These are phyloP conservation scores for Yarrowia sp. DNA, from an alignment of 805 yeast genomes.

Conservation along the genomic window DNA sequence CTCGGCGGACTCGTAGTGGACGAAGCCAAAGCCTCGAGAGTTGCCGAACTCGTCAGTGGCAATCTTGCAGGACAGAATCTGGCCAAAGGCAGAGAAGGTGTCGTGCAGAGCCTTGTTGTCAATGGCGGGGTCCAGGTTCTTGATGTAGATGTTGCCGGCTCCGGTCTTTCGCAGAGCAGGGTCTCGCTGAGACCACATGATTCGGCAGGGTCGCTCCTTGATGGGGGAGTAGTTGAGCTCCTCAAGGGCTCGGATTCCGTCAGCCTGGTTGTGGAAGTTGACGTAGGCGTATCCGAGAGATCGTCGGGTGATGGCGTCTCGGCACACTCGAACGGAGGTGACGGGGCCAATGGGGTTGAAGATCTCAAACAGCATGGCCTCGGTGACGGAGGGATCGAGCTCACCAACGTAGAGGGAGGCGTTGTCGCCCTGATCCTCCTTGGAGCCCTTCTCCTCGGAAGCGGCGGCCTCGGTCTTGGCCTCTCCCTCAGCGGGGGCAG, in stretches of 20 bases:
- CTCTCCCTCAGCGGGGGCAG: conserved; percentile 61
- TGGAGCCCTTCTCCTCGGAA: conserved; percentile 40
- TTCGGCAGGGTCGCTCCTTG: conserved; percentile 97
- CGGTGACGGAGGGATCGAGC: conserved; percentile 89
- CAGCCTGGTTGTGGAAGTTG: conserved; percentile 86
- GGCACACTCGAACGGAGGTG: conserved; percentile 96
- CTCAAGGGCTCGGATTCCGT: conserved; percentile 93
- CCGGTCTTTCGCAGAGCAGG: conserved; percentile 94
- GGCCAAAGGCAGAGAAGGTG: conserved; percentile 96
- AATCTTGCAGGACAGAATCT: conserved; percentile 94
- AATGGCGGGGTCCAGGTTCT: conserved; percentile 97
- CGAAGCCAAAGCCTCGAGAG: conserved; percentile 97
- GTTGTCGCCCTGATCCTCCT: conserved; percentile 51
- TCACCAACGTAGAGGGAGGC: conserved; percentile 98
- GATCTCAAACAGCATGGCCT: conserved; percentile 91
- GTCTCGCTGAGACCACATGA: conserved; percentile 99
- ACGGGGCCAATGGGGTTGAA: conserved; percentile 96
- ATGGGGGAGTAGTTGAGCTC: conserved; percentile 92
- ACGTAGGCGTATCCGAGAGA: conserved; percentile 98
- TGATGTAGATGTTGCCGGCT: conserved; percentile 95
- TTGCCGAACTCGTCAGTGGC: conserved; percentile 91
- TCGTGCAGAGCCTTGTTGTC: conserved; percentile 99
- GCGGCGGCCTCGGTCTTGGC: conserved; percentile 59
- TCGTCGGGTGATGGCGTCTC: conserved; percentile 96
- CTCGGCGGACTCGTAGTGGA: conserved; percentile 92